phyloP scores from a whole-genome alignment of 306 rosid genomes.

The Trifolium dubium region DNA sequence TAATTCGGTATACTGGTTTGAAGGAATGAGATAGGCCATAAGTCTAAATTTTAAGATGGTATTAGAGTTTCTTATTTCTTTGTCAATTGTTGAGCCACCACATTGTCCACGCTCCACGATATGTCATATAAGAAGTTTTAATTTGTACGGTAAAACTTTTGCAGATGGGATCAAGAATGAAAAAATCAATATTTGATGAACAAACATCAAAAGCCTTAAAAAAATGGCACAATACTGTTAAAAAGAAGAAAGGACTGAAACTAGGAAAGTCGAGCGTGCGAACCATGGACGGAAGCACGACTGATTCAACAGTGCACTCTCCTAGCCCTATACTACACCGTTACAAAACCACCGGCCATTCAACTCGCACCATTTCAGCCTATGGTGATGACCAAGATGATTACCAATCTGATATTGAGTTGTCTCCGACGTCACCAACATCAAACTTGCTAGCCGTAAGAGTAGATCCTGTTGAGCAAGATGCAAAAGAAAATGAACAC shows the following conservation, averaged over 20 bases:
- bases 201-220: conserved; percentile 89
- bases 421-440: conserved; percentile 46
- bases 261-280: conserved; percentile 48
- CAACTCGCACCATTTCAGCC: conserved; percentile 46
- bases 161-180: conserved; percentile 97
- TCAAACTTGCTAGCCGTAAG: conserved; percentile 45
- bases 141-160: conserved; percentile 9
- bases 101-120: neutral
- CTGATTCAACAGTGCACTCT: conserved; percentile 52
- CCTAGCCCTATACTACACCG: conserved; percentile 61
- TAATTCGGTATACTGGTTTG: neutral
- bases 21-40: neutral
- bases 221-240: conserved; percentile 81
- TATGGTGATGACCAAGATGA: conserved; percentile 51
- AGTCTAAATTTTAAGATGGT: neutral
- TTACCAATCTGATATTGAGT: conserved; percentile 54
- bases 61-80: neutral
- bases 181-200: conserved; percentile 80
- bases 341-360: conserved; percentile 71
- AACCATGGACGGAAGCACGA: conserved; percentile 57
- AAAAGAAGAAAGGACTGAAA: conserved; percentile 57
- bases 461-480: conserved; percentile 53
- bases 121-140: too few species aligned
- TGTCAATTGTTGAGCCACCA: neutral
- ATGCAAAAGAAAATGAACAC: conserved; percentile 37